A percentile compares a stretch with the other conserved stretches of the same genome.
These are phyloP conservation scores for Austropuccinia psidii DNA, from an alignment of 1,284 basidiomycete genomes.

Conservation along the genomic window DNA sequence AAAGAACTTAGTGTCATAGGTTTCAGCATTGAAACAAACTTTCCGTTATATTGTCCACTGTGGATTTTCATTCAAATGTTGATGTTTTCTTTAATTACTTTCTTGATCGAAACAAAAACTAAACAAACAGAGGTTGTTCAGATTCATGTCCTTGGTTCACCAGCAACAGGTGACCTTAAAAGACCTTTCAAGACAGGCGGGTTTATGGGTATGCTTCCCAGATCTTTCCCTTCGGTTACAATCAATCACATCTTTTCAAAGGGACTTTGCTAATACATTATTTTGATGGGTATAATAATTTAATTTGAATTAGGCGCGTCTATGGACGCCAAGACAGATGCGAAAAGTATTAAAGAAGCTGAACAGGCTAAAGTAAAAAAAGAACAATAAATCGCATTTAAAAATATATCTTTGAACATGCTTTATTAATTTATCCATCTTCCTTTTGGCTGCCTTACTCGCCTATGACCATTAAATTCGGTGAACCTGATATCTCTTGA, in stretches of 20 bases:
- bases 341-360: constrained; percentile 35
- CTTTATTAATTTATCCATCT: no score
- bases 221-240: not conserved
- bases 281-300: not conserved
- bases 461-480: no score
- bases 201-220: constrained; percentile 22
- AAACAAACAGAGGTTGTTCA: constrained; percentile 23
- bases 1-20: no score
- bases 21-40: no score
- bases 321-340: constrained; percentile 33
- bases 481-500: no score
- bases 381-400: constrained; percentile 21
- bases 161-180: constrained; percentile 31
- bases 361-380: constrained; percentile 35
- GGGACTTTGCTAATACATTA: not conserved
- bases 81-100: not conserved
- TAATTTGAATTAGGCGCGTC: constrained; percentile 6
- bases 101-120: no score
- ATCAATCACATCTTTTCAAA: not conserved
- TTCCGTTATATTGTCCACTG: no score
- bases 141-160: constrained; percentile 29
- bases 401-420: no score
- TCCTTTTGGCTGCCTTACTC: no score
- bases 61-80: no score
- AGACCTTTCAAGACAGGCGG: constrained; percentile 32